Base-by-base conservation (phyloP, 257 asterid species). In the Capsicum rhomboideum region DNA sequence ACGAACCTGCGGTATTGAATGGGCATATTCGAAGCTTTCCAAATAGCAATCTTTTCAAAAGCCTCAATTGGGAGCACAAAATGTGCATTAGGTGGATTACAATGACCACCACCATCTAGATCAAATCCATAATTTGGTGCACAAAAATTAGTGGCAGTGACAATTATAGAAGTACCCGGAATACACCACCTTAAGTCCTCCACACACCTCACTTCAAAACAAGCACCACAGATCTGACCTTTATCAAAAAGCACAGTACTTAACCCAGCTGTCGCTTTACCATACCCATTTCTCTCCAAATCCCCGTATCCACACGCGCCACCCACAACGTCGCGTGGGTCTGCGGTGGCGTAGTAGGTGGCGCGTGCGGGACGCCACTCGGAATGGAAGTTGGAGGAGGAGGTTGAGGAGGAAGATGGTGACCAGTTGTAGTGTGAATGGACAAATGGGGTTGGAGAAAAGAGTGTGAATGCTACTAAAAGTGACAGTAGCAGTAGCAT, bases 201-300 rank as follows among this genome's bases (percentile, higher is more conserved):
- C 13, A 93, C 97, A 90, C 99, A 96, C 71, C 93, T 90, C 85
- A 96, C 89, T 81, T 93, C 97, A 89, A 85, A 94, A 86, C 98
- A 96, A 31, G 99, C 99, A 84, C 98, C 99, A 88, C 99, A 96
- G 96, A 94, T 96, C 97, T 93, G 98, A 75, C 99, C 99, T 20
- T 87, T 93, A 12, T 89, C 94, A 88, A 92, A 96, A 85, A 94
- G 87, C 63, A 88, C 91, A 21, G 95, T 90, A 85, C 98, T 94
- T 34, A 96, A 93, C 68, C 93, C 99, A 82, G 97, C 99, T n/a
- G 98, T 97, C 85, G 98, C 97, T 84, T 94, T 95, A 59, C 98
- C 99, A 87, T 97, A 94, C 1, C 99, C 98, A 75, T 68, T 84
- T 83, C 89, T 92, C n/a, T 86, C 91, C 40, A 96, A 68, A 91